Evolutionary conservation across 164 flowering plant genomes (phyloP).

Genomic region (Kalanchoe fedtschenkoi): DNA sequence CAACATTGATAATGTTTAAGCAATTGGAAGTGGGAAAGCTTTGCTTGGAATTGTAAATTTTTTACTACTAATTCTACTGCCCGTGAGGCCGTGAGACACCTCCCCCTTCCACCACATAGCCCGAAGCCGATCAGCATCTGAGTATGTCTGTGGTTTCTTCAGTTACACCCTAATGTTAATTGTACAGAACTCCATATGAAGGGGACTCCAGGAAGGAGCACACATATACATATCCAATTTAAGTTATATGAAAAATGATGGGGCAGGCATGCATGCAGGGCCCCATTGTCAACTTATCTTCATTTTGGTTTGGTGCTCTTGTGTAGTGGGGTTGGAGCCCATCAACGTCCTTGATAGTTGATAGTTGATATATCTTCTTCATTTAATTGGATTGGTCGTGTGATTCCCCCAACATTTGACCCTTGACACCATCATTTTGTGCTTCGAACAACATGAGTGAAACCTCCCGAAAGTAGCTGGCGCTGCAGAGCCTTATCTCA

Average conservation of each 20-base stretch:
- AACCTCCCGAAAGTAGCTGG: too few species aligned
- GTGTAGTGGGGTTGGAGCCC: not conserved
- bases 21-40: not conserved
- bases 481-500: constrained; percentile 3
- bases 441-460: not conserved
- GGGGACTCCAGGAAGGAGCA: too few species aligned
- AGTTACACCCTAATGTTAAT: not conserved
- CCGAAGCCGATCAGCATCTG: not conserved
- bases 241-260: too few species aligned
- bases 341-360: not conserved
- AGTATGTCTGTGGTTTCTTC: not conserved
- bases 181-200: constrained; percentile 3
- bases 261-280: too few species aligned
- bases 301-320: too few species aligned
- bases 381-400: not conserved
- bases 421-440: not conserved
- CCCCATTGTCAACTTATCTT: too few species aligned
- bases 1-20: constrained; percentile 26
- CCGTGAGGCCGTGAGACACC: not conserved
- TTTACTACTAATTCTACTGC: constrained; percentile 17
- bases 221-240: too few species aligned
- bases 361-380: not conserved
- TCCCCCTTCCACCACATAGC: not conserved
- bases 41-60: constrained; percentile 19
- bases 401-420: constrained; percentile 1